These are phyloP conservation scores for Solanum tarijense DNA, from an alignment of 257 asterid genomes.

Conservation along the genomic window DNA sequence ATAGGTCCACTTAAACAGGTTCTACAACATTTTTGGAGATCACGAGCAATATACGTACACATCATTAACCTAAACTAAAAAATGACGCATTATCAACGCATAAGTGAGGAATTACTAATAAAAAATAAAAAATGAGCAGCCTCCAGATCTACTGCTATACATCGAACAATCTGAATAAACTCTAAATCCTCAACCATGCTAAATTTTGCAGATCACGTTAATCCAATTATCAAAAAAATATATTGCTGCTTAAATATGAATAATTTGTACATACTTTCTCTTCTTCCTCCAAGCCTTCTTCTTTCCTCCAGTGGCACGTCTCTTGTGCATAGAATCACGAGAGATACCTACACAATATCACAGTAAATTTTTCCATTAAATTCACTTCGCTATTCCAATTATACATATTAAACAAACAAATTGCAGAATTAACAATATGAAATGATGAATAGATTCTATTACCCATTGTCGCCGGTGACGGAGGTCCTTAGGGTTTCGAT, in stretches of 20 bases:
- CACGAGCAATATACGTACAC: not conserved
- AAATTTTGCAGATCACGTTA: not conserved
- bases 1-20: not conserved
- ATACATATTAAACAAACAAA: not conserved
- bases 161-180: not conserved
- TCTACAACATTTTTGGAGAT: not conserved
- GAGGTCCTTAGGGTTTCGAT: not conserved
- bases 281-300: conserved; percentile 51
- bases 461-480: conserved; percentile 9
- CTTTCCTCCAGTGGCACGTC: conserved; percentile 52
- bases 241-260: not conserved
- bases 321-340: conserved; percentile 50
- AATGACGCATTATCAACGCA: not conserved
- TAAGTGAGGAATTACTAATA: not conserved
- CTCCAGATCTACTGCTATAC: not conserved
- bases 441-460: not conserved
- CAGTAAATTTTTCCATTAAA: not conserved
- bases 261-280: conserved; percentile 24
- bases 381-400: not conserved
- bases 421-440: not conserved
- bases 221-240: not conserved
- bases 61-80: not conserved
- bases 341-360: conserved; percentile 22
- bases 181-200: not conserved
- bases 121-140: not conserved